phyloP scores from a whole-genome alignment of 441 rosid species.

The Corymbia citriodora region DNA sequence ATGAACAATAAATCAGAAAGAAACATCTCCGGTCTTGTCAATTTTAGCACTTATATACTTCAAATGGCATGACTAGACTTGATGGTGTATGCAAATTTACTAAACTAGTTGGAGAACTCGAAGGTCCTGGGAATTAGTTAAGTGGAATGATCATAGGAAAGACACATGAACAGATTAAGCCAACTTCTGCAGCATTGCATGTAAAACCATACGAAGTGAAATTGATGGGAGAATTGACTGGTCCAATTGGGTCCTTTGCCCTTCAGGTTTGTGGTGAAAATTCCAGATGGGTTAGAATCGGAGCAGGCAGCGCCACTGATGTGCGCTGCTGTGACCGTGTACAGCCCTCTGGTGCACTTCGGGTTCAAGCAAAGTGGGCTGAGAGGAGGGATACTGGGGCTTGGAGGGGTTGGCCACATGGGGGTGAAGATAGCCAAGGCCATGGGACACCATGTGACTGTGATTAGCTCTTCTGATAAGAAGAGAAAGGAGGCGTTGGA shows the following conservation, averaged over 20 bases:
- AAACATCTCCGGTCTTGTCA: background rate
- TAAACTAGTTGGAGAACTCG: background rate
- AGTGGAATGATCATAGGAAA: background rate
- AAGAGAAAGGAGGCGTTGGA: slow-evolving; percentile 53
- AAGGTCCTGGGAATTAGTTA: background rate
- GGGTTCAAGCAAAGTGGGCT: slow-evolving; percentile 55
- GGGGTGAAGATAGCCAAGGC: slow-evolving; percentile 71
- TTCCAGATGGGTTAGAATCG: slow-evolving; percentile 73
- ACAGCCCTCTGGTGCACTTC: slow-evolving; percentile 66
- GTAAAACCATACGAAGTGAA: background rate
- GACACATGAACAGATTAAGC: background rate
- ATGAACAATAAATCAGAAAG: background rate
- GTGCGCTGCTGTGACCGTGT: slow-evolving; percentile 65
- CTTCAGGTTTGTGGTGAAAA: slow-evolving; percentile 71
- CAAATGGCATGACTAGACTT: background rate
- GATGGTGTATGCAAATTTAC: background rate
- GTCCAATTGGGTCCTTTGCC: background rate
- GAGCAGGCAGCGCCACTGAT: slow-evolving; percentile 77
- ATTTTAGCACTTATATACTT: background rate
- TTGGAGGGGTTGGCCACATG: slow-evolving; percentile 83
- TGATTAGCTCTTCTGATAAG: slow-evolving; percentile 67
- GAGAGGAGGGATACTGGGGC: slow-evolving; percentile 62
- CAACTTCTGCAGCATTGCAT: background rate
- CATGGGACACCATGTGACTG: slow-evolving; percentile 70
- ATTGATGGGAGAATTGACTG: background rate